Evolutionary conservation across 2,329 filamentous ascomycete species (phyloP), one percentile per base, ranked within the genome.

Genomic region (Aspergillus proliferans): DNA sequence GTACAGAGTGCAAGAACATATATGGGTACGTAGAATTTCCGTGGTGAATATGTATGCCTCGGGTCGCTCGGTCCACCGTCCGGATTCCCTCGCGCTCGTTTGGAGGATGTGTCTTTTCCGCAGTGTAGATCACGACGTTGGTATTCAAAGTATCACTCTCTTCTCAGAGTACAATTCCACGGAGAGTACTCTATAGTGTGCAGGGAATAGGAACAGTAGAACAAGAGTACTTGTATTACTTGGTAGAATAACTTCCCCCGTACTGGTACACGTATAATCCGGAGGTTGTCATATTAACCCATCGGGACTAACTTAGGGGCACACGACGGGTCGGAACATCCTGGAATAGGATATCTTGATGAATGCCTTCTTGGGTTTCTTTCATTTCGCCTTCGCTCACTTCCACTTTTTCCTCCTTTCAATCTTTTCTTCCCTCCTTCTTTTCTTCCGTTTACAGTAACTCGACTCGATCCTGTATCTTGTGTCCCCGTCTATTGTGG

Each of bases 241-340:
- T 9, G 26, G 26, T 10, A 28, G 26, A 30, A 30, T 30, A 30
- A 30, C 26, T 30, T 10, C 26, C 10, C 9, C 10, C 26, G 26
- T 30, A 30, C 26, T 30, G 26, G 26, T 30, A 30, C 26, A 30
- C 26, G 26, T 30, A 30, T 9, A 30, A 30, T 30, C 26, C 26
- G 26, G 26, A 30, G 26, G 26, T 30, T 30, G 65, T 68, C 65
- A 68, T 68, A 67, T 67, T 66, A 64, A 68, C 65, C 60, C 58
- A 67, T 68, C 58, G 61, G 65, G 65, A 68, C 65, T 68, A 30
- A 30, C 26, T 30, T 36, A 68, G 66, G 66, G 64, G 62, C 61
- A 39, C 36, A 15, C n/a, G 36, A 39, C 55, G 59, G 58, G 58
- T 63, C 61, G 64, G 64, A 36, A 36, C 59, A 66, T 65, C 61